Conservation (phyloP, 2,329 filamentous ascomycete species). For the Dactylellina parvicollis region DNA sequence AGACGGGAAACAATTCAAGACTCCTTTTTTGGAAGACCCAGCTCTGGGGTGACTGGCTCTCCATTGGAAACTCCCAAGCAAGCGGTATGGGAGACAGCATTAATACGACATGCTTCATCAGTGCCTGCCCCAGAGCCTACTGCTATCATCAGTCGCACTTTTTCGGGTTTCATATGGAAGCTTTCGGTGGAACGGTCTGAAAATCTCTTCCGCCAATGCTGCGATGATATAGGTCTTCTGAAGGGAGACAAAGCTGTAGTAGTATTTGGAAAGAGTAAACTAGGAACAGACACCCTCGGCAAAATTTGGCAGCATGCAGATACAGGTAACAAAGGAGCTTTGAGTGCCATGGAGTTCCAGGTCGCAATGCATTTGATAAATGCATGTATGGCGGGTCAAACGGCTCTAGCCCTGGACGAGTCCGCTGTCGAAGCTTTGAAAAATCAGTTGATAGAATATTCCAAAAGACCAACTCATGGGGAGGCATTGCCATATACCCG, state of each 20-base stretch:
- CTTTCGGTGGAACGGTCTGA: not conserved
- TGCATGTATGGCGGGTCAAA: not conserved
- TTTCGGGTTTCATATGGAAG: constrained; percentile 3
- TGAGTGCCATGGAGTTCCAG: not conserved
- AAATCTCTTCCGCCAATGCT: not conserved
- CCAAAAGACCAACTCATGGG: not conserved
- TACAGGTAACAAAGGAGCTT: not conserved
- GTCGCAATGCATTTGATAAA: constrained; percentile 12
- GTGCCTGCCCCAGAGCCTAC: too few relatives aligned
- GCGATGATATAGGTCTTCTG: not conserved
- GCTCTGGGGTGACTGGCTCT: too few relatives aligned
- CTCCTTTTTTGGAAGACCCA: too few relatives aligned
- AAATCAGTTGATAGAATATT: not conserved
- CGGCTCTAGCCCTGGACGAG: not conserved
- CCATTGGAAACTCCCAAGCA: too few relatives aligned
- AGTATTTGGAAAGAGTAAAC: not conserved
- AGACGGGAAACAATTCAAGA: too few relatives aligned
- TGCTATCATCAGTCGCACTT: too few relatives aligned
- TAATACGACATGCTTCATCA: too few relatives aligned
- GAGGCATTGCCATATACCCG: not conserved
- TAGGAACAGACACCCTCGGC: not conserved
- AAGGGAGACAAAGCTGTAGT: not conserved
- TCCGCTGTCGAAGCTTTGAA: not conserved
- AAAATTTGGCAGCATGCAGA: constrained; percentile 13
- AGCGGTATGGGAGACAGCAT: too few relatives aligned